A percentile compares a stretch with the other conserved stretches of the same genome.
phyloP scores from a whole-genome alignment of 2,329 filamentous ascomycete species.

The Cercospora berteroae region DNA sequence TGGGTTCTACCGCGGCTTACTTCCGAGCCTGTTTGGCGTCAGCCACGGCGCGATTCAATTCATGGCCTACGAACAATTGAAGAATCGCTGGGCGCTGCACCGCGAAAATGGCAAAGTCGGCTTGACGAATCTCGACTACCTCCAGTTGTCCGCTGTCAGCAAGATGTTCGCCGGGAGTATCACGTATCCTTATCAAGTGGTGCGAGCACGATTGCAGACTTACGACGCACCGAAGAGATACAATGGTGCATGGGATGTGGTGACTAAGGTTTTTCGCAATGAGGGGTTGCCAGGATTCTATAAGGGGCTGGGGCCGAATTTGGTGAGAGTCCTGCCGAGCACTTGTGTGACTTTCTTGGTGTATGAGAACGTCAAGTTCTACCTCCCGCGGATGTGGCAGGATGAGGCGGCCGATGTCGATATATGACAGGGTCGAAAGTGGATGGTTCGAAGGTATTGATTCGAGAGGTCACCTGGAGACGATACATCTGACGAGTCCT shows the following conservation, averaged over 20 bases:
- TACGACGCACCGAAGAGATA: constrained; percentile 78
- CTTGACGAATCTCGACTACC: constrained; percentile 70
- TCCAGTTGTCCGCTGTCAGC: constrained; percentile 74
- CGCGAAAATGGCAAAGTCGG: constrained; percentile 39
- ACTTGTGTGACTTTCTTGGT: constrained; percentile 97
- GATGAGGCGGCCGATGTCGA: constrained; percentile 11
- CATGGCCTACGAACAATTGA: constrained; percentile 81
- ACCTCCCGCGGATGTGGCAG: constrained; percentile 51
- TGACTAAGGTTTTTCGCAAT: constrained; percentile 69
- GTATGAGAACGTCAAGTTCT: constrained; percentile 86
- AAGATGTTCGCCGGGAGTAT: constrained; percentile 87
- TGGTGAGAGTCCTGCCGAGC: constrained; percentile 87
- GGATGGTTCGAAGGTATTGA: background rate
- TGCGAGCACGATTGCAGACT: constrained; percentile 83
- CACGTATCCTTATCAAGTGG: constrained; percentile 93
- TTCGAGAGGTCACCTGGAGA: background rate
- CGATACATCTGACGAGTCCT: background rate
- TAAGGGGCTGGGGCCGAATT: constrained; percentile 81
- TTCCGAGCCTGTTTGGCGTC: constrained; percentile 80
- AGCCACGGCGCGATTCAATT: constrained; percentile 94
- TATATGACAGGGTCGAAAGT: background rate
- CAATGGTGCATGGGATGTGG: constrained; percentile 69
- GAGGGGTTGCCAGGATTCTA: constrained; percentile 87
- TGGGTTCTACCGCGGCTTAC: constrained; percentile 85
- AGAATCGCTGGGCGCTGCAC: constrained; percentile 56